These are phyloP conservation scores for Excoecaria cochinchinensis DNA, from an alignment of 345 rosid genomes.

Conservation along the genomic window DNA sequence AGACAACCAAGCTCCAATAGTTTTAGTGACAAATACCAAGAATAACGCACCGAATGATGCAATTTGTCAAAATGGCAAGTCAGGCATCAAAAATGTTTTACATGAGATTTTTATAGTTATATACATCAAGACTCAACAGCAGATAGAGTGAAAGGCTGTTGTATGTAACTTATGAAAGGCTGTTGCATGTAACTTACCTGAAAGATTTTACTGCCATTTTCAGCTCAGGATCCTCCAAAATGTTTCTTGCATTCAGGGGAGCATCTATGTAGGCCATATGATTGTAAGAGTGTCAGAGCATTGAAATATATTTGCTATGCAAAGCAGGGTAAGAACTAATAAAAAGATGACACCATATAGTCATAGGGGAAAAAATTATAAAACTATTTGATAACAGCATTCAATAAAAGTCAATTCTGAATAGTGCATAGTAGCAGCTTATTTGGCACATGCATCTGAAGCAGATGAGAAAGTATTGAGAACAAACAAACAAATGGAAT, in stretches of 20 bases:
- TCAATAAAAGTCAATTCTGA: background rate
- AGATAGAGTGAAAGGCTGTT: background rate
- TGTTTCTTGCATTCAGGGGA: constrained; percentile 82
- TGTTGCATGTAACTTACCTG: constrained; percentile 62
- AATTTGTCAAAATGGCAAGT: background rate
- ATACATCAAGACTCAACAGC: background rate
- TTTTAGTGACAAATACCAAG: background rate
- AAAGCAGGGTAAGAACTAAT: no score
- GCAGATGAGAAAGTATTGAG: background rate
- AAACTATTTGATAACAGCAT: background rate
- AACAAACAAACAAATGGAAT: background rate
- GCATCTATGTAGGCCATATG: constrained; percentile 49
- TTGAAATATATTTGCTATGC: no score
- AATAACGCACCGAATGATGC: background rate
- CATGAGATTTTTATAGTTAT: background rate
- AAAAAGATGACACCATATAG: background rate
- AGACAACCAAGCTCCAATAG: background rate
- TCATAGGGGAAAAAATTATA: background rate
- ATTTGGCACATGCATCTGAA: background rate
- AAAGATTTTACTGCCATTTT: constrained; percentile 77
- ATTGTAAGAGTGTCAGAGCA: constrained; percentile 9
- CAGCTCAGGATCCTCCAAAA: constrained; percentile 81
- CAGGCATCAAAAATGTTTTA: background rate
- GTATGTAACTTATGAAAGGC: no score
- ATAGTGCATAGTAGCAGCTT: background rate